These are phyloP conservation scores for Tolypocladium paradoxum DNA, from an alignment of 2,329 filamentous ascomycete species.

Conservation along the genomic window DNA sequence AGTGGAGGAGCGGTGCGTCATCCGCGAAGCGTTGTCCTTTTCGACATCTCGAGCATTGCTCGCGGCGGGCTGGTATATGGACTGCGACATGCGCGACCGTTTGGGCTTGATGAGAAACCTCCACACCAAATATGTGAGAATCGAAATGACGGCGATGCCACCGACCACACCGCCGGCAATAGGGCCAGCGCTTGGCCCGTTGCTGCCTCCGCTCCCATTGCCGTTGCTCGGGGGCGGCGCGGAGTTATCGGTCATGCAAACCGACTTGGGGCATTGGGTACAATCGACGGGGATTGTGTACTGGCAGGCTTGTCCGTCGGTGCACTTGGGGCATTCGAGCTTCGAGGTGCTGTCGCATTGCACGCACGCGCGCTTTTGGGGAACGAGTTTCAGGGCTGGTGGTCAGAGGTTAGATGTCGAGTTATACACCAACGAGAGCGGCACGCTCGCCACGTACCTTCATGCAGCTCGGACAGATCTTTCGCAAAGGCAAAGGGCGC, in stretches of 20 bases:
- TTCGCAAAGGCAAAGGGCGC: constrained; percentile 9
- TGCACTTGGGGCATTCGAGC: constrained; percentile 35
- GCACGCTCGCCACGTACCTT: constrained; percentile 13
- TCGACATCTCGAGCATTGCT: constrained; percentile 30
- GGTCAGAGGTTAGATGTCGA: background rate
- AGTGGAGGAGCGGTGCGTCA: constrained; percentile 58
- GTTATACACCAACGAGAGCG: background rate
- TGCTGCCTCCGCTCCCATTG: constrained; percentile 12
- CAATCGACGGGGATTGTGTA: constrained; percentile 35
- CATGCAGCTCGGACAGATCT: constrained; percentile 18
- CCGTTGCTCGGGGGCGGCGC: constrained; percentile 5
- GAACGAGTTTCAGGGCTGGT: constrained; percentile 23
- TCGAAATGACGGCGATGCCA: constrained; percentile 63
- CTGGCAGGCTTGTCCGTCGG: constrained; percentile 29
- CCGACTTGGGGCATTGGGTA: constrained; percentile 33
- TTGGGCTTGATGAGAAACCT: constrained; percentile 76
- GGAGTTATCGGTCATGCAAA: constrained; percentile 28
- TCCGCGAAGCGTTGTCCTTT: constrained; percentile 31
- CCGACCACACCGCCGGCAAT: constrained; percentile 90
- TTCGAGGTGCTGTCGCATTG: constrained; percentile 31
- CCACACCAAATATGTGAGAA: constrained; percentile 73
- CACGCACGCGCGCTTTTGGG: constrained; percentile 32
- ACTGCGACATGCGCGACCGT: constrained; percentile 48
- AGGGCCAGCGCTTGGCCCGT: constrained; percentile 61
- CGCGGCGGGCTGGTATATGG: constrained; percentile 46